Evolutionary conservation across 805 yeast genomes (phyloP), one percentile per base, ranked within the genome.

Genomic region (Teunomyces panamensis): DNA sequence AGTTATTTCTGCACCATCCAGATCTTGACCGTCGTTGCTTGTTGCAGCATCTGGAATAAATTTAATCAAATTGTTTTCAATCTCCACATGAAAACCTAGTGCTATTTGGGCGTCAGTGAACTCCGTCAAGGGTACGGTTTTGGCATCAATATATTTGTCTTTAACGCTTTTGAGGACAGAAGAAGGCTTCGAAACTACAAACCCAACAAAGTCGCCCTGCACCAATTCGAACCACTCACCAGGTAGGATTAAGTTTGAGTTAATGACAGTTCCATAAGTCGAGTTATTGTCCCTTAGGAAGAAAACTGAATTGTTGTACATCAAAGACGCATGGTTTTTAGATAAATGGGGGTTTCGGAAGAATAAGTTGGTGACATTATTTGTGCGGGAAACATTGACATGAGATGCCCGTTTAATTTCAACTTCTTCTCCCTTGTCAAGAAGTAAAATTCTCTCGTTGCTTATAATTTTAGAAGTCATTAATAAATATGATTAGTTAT

Each of bases 241-340:
- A 1, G 69, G 64, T 11, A 55, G 42, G 13, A 72, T 53, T 24
- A 59, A 57, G 6, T 57, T 43, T 27, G 59, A 56, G 47, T 69
- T 65, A 46, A 67, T 43, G 7, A 68, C 49, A 13, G 77, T 71
- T 1, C 77, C 77, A 55, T 71, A 72, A 14, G 71, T 69, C 5
- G 75, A 70, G 26, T 51, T 51, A 26, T 51, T 46, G 48, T 73
- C 78, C 49, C 55, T 57, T 36, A 69, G 44, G 32, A 45, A 56
- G 30, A 71, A 56, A 10, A 26, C 34, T 11, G 57, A 59, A 27
- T 62, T 51, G 4, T 39, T 48, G 35, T 46, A 39, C 45, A 48
- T 49, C 30, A 71, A 44, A 13, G 49, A 46, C 8, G 76, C 77
- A 51, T 73, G 78, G 4, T 51, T 39, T 52, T 70, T 71, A 7